Percentiles rank a stretch among this genome's conserved stretches.
These are phyloP conservation scores for Colletotrichum trifolii DNA, from an alignment of 2,329 filamentous ascomycete genomes.

Conservation along the genomic window DNA sequence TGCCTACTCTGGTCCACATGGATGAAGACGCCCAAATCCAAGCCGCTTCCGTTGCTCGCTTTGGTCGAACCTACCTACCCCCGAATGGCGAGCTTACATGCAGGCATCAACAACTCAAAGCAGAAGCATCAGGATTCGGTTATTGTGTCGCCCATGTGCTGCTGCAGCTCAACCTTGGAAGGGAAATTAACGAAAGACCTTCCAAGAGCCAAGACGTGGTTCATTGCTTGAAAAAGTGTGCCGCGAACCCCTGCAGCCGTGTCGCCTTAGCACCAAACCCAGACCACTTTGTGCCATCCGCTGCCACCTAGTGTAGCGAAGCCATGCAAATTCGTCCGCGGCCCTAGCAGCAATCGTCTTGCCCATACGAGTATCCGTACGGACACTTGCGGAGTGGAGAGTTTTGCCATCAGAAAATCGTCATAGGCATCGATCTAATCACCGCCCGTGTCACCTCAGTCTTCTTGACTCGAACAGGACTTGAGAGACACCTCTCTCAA, in stretches of 20 bases:
- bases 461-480: conserved; percentile 17
- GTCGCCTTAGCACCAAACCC: conserved; percentile 33
- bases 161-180: conserved; percentile 36
- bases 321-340: conserved; percentile 15
- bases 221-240: conserved; percentile 33
- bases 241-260: conserved; percentile 32
- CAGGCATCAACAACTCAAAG: conserved; percentile 15
- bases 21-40: background rate
- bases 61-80: background rate
- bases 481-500: no score
- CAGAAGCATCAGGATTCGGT: conserved; percentile 28
- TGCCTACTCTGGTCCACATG: background rate
- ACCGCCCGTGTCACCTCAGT: conserved; percentile 27
- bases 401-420: conserved; percentile 29
- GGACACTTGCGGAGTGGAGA: conserved; percentile 3
- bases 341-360: conserved; percentile 20
- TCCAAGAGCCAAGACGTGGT: conserved; percentile 33
- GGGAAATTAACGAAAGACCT: conserved; percentile 36
- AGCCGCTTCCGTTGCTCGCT: background rate
- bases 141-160: conserved; percentile 28
- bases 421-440: conserved; percentile 31
- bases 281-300: conserved; percentile 20
- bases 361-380: background rate
- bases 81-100: conserved; percentile 10
- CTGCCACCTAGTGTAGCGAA: conserved; percentile 18